Evolutionary conservation across 768 basidiomycete species (phyloP).

Genomic region (Termitomyces sp.): DNA sequence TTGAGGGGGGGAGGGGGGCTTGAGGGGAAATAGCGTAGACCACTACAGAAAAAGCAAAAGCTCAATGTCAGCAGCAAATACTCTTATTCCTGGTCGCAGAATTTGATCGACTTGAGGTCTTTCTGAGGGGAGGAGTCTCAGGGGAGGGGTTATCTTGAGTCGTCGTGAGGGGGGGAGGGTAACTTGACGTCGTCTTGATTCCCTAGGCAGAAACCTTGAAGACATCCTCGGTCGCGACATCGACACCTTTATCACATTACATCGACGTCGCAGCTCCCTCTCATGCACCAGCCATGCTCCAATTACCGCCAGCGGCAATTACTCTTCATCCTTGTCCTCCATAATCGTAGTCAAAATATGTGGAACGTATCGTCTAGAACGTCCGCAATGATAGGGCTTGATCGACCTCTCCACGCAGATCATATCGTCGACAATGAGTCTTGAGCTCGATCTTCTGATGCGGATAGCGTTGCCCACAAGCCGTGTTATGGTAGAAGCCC

Average conservation of each 20-base stretch:
- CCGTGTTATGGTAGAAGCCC: slow-evolving; percentile 4
- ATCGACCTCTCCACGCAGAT: not conserved
- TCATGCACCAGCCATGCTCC: not conserved
- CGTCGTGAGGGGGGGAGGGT: not conserved
- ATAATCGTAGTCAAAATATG: not conserved
- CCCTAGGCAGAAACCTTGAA: not conserved
- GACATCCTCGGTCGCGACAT: not conserved
- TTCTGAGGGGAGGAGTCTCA: not conserved
- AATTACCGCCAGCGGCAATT: not conserved
- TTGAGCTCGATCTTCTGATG: not conserved
- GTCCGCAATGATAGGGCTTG: not conserved
- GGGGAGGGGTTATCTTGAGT: not conserved
- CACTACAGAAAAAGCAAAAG: not conserved
- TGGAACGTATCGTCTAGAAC: not conserved
- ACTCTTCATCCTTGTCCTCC: slow-evolving; percentile 5
- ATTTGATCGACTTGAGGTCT: not conserved
- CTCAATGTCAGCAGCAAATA: not conserved
- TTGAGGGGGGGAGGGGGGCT: not conserved
- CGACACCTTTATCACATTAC: not conserved
- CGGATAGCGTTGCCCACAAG: slow-evolving; percentile 4
- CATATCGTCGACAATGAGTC: not conserved
- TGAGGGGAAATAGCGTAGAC: not conserved
- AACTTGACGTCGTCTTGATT: not conserved
- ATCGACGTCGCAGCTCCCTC: not conserved
- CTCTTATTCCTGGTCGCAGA: too few species aligned